Base-by-base conservation (phyloP, 2,329 filamentous ascomycete genomes). In the Claviceps quebecensis region DNA sequence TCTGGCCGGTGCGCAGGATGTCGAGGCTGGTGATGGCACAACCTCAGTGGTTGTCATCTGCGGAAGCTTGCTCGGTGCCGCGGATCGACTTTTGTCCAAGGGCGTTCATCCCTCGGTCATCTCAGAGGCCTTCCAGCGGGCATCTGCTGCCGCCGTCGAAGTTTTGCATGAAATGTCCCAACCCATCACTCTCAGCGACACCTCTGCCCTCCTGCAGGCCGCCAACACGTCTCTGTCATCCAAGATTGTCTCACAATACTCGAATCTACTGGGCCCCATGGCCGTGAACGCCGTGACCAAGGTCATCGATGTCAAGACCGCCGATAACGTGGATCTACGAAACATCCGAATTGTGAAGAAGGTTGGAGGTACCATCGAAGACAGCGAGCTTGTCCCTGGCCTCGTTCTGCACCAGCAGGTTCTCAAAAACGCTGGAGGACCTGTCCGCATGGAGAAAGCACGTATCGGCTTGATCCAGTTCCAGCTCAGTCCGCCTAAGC, bases 271-370 rank as follows among this genome's bases (percentile, higher is more conserved):
- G 19, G 91, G 88, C n/a, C 88, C 89, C 52, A 98, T 98, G 87
- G 93, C 93, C 44, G 93, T 98, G 53, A 94, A 97, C 68, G 87
- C 93, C 22, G 91, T 98, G 49, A 82, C 91, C 56, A 94, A 94
- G 73, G 88, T 91, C 51, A 96, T 98, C 69, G 91, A 98, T 65
- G 77, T 91, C 54, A 95, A 90, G 74, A 95, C 85, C 22, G 91
- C 93, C 51, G 87, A 96, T 59, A 98, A 98, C 58, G 93, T 96
- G 52, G 93, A 98, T 63, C 76, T 98, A 53, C 88, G 87, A 67
- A 96, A 97, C 69, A 96, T 98, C 56, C 82, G 93, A 58, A 93
- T 97, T 60, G 78, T 98, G 63, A 97, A 97, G 80, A 97, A 96
- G 73, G 85, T 94, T 52, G 93, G 93, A 61, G 93, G 93, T 55